Evolutionary conservation across 129 eudicot species (phyloP).

Genomic region (Artemisia annua): DNA sequence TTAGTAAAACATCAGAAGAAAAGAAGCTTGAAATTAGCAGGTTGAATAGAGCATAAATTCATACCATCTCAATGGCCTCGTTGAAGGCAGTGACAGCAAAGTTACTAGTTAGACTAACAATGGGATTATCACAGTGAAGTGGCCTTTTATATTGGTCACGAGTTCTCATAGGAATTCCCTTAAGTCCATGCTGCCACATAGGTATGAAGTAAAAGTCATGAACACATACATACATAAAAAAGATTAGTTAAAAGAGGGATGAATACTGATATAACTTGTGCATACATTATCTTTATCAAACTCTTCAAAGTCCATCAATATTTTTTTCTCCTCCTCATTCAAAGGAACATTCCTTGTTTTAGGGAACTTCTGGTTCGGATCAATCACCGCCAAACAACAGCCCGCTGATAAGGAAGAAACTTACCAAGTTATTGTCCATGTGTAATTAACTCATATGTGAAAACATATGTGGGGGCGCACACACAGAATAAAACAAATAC

Average conservation of each 20-base stretch:
- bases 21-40: background rate
- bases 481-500: too few relatives aligned
- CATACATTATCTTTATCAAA: background rate
- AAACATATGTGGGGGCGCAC: too few relatives aligned
- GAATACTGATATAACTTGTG: background rate
- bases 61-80: background rate
- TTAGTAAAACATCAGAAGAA: too few relatives aligned
- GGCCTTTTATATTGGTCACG: background rate
- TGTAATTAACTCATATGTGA: background rate
- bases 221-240: background rate
- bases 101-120: background rate
- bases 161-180: background rate
- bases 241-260: background rate
- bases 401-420: background rate
- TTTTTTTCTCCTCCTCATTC: slow-evolving; percentile 1
- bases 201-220: too few relatives aligned
- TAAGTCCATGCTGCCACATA: background rate
- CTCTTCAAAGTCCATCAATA: background rate
- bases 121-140: background rate
- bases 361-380: background rate
- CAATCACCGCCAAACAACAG: too few relatives aligned
- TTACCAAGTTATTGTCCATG: background rate
- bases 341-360: background rate
- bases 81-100: background rate
- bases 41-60: background rate